phyloP scores from a whole-genome alignment of 768 basidiomycete genomes.

The Saitozyma sp. region DNA sequence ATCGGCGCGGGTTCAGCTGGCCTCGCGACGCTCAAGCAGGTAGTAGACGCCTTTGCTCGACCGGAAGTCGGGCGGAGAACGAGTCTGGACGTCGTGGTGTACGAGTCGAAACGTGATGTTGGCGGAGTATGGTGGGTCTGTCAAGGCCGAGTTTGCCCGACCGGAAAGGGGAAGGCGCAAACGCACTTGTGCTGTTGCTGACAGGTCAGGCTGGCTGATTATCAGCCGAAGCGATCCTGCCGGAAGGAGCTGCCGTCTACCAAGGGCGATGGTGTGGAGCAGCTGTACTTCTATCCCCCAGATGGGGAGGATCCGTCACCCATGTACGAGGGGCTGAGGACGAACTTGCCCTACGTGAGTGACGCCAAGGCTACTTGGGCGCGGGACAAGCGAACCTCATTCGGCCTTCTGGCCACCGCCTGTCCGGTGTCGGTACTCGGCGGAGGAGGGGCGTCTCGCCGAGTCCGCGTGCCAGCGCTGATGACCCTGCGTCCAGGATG shows the following conservation, averaged over 20 bases:
- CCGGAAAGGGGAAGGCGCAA: too few relatives aligned
- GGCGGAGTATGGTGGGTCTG: slow-evolving; percentile 47
- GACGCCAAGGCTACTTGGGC: background rate
- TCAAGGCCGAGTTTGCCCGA: background rate
- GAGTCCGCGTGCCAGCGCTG: background rate
- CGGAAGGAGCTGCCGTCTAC: background rate
- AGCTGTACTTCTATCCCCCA: slow-evolving; percentile 29
- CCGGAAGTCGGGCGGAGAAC: slow-evolving; percentile 8
- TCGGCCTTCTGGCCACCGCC: too few relatives aligned
- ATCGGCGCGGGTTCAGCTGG: slow-evolving; percentile 48
- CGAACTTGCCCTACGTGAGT: slow-evolving; percentile 48
- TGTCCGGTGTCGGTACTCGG: background rate
- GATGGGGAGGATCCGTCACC: slow-evolving; percentile 36
- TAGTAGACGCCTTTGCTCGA: slow-evolving; percentile 33
- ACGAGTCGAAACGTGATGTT: slow-evolving; percentile 36
- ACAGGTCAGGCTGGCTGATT: slow-evolving; percentile 15
- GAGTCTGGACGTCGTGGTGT: slow-evolving; percentile 36
- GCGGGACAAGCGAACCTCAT: background rate
- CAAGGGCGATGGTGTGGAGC: background rate
- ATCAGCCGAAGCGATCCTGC: background rate
- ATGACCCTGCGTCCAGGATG: slow-evolving; percentile 23
- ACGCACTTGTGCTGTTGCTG: background rate
- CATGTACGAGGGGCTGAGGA: slow-evolving; percentile 46
- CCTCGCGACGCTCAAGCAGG: slow-evolving; percentile 39
- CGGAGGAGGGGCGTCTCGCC: background rate